phyloP scores from a whole-genome alignment of 495 filamentous ascomycete species.

The Tuber brumale region DNA sequence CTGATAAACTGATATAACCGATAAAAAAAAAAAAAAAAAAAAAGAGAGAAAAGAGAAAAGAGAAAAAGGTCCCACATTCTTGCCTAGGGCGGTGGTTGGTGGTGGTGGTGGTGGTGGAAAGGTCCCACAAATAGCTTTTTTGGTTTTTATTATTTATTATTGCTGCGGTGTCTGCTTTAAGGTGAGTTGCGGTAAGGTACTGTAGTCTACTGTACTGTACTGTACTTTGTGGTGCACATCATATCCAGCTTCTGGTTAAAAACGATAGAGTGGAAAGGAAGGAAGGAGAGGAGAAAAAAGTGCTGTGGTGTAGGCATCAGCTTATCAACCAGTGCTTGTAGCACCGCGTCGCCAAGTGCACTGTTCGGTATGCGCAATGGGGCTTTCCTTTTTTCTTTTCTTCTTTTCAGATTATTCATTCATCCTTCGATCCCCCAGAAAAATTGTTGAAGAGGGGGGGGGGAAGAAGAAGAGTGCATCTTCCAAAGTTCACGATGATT shows the following conservation, averaged over 20 bases:
- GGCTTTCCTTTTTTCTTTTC: neutral
- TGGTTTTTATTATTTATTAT: no score
- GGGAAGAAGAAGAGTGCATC: neutral
- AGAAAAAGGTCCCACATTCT: no score
- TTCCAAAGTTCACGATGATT: neutral
- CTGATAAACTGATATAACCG: constrained; percentile 5
- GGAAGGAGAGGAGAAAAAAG: no score
- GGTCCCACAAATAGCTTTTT: no score
- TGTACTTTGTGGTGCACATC: neutral
- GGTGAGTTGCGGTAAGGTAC: neutral
- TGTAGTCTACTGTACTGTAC: no score
- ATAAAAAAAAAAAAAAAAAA: neutral
- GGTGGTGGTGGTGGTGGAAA: no score
- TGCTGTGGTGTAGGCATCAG: neutral
- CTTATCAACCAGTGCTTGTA: neutral
- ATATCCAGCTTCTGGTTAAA: neutral
- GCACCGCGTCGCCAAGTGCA: neutral
- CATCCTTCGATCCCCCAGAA: constrained; percentile 2
- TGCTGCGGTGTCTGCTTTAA: no score
- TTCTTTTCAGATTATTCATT: neutral
- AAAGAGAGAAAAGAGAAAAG: no score
- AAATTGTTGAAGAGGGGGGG: neutral
- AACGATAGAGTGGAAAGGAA: neutral
- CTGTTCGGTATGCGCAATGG: neutral
- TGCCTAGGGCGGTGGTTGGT: no score